A percentile compares a stretch with the other conserved stretches of the same genome.
phyloP scores from a whole-genome alignment of 2,329 filamentous ascomycete species.

The Fusarium zealandicum region DNA sequence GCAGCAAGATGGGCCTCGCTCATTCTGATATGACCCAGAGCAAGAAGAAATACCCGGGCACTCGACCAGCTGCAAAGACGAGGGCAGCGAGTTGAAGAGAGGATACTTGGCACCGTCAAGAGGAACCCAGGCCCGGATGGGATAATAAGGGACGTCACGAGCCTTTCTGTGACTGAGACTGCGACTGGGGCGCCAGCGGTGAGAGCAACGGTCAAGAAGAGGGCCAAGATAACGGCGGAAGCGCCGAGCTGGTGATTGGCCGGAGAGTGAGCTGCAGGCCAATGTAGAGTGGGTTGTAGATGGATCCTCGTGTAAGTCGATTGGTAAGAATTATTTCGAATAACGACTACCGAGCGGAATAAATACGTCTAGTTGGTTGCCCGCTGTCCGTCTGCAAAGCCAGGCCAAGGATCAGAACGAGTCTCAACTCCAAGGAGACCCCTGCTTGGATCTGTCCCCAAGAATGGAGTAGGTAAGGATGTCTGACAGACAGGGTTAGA shows the following conservation, averaged over 20 bases:
- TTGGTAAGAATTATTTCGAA: constrained; percentile 8
- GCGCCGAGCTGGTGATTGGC: constrained; percentile 22
- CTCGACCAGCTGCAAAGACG: constrained; percentile 5
- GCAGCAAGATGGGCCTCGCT: constrained; percentile 4
- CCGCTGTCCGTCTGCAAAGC: background rate
- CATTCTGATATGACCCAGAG: constrained; percentile 8
- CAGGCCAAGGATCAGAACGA: constrained; percentile 2
- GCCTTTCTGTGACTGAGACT: constrained; percentile 6
- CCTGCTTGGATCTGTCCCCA: background rate
- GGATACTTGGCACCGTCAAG: constrained; percentile 17
- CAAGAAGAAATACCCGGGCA: background rate
- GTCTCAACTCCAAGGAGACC: constrained; percentile 1
- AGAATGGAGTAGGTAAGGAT: background rate
- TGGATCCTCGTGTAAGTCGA: constrained; percentile 33
- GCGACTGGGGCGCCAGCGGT: constrained; percentile 13
- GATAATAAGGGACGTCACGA: constrained; percentile 13
- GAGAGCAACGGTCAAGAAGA: constrained; percentile 13
- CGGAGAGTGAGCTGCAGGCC: constrained; percentile 1
- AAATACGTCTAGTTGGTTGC: constrained; percentile 5
- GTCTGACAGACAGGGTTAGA: background rate
- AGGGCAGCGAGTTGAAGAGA: constrained; percentile 6
- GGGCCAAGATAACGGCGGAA: constrained; percentile 14
- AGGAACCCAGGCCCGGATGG: constrained; percentile 6
- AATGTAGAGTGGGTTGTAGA: constrained; percentile 25
- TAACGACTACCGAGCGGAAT: constrained; percentile 1